phyloP scores from a whole-genome alignment of 2,329 filamentous ascomycete species.

The Thyridium curvatum region DNA sequence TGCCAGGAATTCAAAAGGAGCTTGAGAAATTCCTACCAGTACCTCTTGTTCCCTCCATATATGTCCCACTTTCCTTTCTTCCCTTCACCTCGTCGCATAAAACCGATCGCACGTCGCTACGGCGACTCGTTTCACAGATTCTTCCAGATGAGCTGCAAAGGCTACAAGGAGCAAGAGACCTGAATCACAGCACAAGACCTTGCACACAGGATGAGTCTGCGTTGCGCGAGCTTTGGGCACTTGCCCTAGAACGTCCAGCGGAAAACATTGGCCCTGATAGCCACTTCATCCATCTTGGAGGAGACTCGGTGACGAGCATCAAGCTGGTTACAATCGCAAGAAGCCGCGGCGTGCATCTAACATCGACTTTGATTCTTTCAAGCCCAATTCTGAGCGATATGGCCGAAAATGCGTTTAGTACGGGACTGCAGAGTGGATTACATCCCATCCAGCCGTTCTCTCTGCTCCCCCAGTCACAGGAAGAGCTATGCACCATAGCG shows the following conservation, averaged over 20 bases:
- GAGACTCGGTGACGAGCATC: constrained; percentile 56
- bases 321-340: constrained; percentile 55
- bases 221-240: constrained; percentile 41
- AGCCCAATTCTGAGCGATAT: too few relatives aligned
- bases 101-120: constrained; percentile 6
- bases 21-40: constrained; percentile 3
- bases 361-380: too few relatives aligned
- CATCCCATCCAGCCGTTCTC: too few relatives aligned
- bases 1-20: constrained; percentile 2
- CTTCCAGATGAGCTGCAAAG: too few relatives aligned
- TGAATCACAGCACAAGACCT: constrained; percentile 16
- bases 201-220: constrained; percentile 31
- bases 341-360: too few relatives aligned
- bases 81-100: constrained; percentile 15
- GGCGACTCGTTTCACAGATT: too few relatives aligned
- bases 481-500: too few relatives aligned
- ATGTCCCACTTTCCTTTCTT: constrained; percentile 16
- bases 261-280: constrained; percentile 45
- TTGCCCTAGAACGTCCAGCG: constrained; percentile 34
- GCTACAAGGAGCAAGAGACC: too few relatives aligned
- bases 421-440: too few relatives aligned
- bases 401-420: too few relatives aligned
- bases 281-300: constrained; percentile 55
- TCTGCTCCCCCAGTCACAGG: too few relatives aligned
- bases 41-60: constrained; percentile 15